These are phyloP conservation scores for Euphrasia confusa DNA, from an alignment of 257 asterid species.

Conservation along the genomic window DNA sequence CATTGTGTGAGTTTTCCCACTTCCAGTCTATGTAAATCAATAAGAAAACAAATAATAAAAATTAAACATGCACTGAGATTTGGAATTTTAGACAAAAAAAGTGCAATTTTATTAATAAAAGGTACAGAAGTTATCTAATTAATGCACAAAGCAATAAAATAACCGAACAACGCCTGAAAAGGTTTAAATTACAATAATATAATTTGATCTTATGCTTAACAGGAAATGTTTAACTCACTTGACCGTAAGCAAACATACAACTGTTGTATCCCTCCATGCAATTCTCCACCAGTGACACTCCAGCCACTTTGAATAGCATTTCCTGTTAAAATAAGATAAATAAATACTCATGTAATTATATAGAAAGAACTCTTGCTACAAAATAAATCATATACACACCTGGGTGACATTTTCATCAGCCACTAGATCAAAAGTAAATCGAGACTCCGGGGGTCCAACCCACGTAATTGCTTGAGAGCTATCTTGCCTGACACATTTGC, in stretches of 20 bases:
- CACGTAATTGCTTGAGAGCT: conserved; percentile 84
- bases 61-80: neutral
- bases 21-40: conserved; percentile 64
- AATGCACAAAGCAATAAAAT: neutral
- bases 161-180: neutral
- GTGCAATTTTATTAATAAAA: neutral
- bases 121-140: neutral
- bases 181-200: neutral
- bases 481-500: conserved; percentile 78
- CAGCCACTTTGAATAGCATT: conserved; percentile 80
- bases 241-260: conserved; percentile 99
- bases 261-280: conserved; percentile 96
- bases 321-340: conserved; percentile 47
- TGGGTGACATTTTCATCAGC: conserved; percentile 95
- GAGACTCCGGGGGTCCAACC: conserved; percentile 83
- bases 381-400: conserved; percentile 35
- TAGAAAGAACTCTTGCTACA: neutral
- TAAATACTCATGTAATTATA: conserved; percentile 12
- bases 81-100: conserved; percentile 12
- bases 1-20: conserved; percentile 99
- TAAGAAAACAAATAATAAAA: conserved; percentile 10
- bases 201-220: too few relatives aligned
- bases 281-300: conserved; percentile 95
- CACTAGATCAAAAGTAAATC: conserved; percentile 79
- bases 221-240: conserved; percentile 43